A percentile compares a stretch with the other conserved stretches of the same genome.
phyloP scores from a whole-genome alignment of 1,284 basidiomycete genomes.

The Anthracocystis panici-leucophaei region DNA sequence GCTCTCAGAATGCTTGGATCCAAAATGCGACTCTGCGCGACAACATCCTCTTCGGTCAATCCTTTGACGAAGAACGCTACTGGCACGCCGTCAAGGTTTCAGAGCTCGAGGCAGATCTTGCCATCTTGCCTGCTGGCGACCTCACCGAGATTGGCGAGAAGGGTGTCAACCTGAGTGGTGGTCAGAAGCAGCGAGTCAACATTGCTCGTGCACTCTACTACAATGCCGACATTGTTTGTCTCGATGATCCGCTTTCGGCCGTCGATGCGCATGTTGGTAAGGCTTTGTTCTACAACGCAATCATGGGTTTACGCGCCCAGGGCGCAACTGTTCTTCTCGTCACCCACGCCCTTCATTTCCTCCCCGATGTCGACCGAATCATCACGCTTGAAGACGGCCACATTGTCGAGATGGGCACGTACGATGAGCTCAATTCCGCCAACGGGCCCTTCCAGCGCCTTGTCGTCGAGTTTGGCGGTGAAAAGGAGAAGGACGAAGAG shows the following conservation, averaged over 20 bases:
- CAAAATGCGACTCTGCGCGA: slow-evolving; percentile 81
- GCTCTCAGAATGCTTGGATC: slow-evolving; percentile 88
- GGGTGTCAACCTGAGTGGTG: slow-evolving; percentile 72
- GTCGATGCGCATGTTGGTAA: slow-evolving; percentile 69
- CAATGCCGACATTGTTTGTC: slow-evolving; percentile 76
- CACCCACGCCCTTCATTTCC: slow-evolving; percentile 72
- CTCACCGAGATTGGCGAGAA: slow-evolving; percentile 76
- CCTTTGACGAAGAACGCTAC: slow-evolving; percentile 73
- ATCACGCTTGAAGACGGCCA: slow-evolving; percentile 80
- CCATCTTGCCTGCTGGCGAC: slow-evolving; percentile 80
- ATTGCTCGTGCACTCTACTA: slow-evolving; percentile 81
- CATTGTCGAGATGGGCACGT: slow-evolving; percentile 78
- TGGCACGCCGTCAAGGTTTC: slow-evolving; percentile 62
- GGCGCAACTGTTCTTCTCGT: slow-evolving; percentile 67
- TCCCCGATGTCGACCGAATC: slow-evolving; percentile 76
- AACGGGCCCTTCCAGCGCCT: slow-evolving; percentile 75
- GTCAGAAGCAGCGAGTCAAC: slow-evolving; percentile 78
- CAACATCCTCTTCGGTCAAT: slow-evolving; percentile 71
- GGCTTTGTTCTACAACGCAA: slow-evolving; percentile 67
- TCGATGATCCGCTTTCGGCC: slow-evolving; percentile 82
- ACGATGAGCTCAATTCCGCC: slow-evolving; percentile 74
- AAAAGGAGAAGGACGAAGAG: slow-evolving; percentile 56
- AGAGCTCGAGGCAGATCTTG: slow-evolving; percentile 74
- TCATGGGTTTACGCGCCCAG: slow-evolving; percentile 53
- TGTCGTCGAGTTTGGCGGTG: slow-evolving; percentile 70